phyloP scores from a whole-genome alignment of 202 grass and related monocot genomes.

The Panicum virgatum region DNA sequence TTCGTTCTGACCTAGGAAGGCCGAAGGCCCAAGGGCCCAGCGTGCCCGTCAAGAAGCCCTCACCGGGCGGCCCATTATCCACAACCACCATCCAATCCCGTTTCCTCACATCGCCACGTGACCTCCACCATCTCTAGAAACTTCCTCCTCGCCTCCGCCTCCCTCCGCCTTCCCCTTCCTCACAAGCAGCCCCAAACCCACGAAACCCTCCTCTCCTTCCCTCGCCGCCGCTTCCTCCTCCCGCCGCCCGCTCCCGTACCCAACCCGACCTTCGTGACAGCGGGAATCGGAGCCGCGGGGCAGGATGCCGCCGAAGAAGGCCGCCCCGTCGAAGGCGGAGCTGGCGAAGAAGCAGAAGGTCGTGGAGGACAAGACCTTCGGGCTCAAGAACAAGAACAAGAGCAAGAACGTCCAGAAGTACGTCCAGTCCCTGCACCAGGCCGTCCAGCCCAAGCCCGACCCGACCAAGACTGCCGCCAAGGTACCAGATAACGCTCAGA shows the following conservation, averaged over 20 bases:
- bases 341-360: slow-evolving; percentile 98
- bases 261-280: neutral
- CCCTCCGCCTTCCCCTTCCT: no score
- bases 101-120: slow-evolving; percentile 31
- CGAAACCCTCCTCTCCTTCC: slow-evolving; percentile 34
- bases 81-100: neutral
- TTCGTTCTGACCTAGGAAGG: neutral
- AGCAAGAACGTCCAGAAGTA: slow-evolving; percentile 99
- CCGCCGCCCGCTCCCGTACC: slow-evolving; percentile 6
- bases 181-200: slow-evolving; percentile 42
- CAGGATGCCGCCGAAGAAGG: slow-evolving; percentile 94
- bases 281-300: neutral
- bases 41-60: neutral
- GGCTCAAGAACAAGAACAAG: slow-evolving; percentile 99
- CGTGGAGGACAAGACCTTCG: slow-evolving; percentile 99
- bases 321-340: slow-evolving; percentile 65
- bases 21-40: neutral
- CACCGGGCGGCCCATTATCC: slow-evolving; percentile 15
- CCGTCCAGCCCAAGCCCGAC: slow-evolving; percentile 81
- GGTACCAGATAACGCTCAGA: slow-evolving; percentile 40
- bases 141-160: slow-evolving; percentile 42
- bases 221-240: slow-evolving; percentile 5
- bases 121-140: slow-evolving; percentile 42
- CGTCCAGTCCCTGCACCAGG: slow-evolving; percentile 77
- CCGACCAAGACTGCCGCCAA: slow-evolving; percentile 70